Evolutionary conservation across 2,329 filamentous ascomycete genomes (phyloP), one percentile per base, ranked within the genome.

Genomic region (Aspergillus udagawae): DNA sequence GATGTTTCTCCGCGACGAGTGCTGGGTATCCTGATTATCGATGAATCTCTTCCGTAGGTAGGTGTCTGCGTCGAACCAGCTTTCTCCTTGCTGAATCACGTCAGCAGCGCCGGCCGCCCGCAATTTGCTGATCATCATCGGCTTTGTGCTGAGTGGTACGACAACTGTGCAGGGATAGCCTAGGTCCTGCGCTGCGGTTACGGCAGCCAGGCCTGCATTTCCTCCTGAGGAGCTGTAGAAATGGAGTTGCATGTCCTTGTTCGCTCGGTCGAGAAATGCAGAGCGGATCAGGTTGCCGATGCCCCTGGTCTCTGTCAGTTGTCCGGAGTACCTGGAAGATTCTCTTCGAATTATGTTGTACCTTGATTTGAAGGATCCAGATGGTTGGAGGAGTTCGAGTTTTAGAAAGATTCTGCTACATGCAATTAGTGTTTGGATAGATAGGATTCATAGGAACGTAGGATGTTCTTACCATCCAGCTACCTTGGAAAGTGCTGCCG

Each of bases 171-270:
- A 86, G 1, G 83, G 82, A 21, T 82, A 79, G 32, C 78, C 75
- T 6, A 93, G 79, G 4, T 84, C 78, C n/a, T 79, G 77, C 3
- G 90, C 87, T 0, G 90, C 88, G 45, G 85, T 84, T 2, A 90
- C 88, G 65, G 88, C 90, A 1, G 90, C 91, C 1, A 95, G 83
- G 1, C 91, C 91, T 1, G 91, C 91, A 69, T 95, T 95, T 55
- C 91, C 91, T 51, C 88, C 90, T 1, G 85, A 89, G 21, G 87
- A 89, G 70, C 81, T 88, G 79, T 89, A 93, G 80, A 92, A 92
- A 76, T 89, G 88, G 6, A 73, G 74, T 48, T 75, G 68, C 68
- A 69, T 74, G 54, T 51, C 56, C 10, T 62, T 50, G 49, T 70
- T 68, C 50, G 53, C 48, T 17, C 65, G 65, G 14, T 70, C 56